These are phyloP conservation scores for Aspergillus sp. DNA, from an alignment of 2,329 filamentous ascomycete species.

Conservation along the genomic window DNA sequence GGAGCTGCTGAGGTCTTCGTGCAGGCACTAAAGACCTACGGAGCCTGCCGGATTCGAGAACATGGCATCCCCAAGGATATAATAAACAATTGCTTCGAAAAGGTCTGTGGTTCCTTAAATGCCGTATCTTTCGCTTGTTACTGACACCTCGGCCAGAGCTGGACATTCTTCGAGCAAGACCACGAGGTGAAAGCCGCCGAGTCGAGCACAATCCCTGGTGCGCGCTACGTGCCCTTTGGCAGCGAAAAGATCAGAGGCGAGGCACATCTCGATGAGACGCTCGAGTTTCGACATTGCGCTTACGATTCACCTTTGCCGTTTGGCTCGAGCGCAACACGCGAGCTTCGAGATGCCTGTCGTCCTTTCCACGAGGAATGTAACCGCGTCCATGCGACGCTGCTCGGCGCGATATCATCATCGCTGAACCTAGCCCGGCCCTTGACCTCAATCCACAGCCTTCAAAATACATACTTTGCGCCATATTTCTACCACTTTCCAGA, in stretches of 20 bases:
- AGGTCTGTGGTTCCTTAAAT: conserved; percentile 37
- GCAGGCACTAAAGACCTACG: conserved; percentile 22
- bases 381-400: background rate
- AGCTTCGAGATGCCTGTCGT: background rate
- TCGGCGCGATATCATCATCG: background rate
- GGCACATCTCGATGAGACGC: conserved; percentile 2
- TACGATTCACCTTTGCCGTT: background rate
- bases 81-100: conserved; percentile 51
- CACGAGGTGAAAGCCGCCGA: background rate
- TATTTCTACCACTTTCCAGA: background rate
- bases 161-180: background rate
- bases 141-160: background rate
- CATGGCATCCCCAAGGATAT: conserved; percentile 50
- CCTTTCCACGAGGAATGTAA: background rate
- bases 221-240: conserved; percentile 9
- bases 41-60: conserved; percentile 8
- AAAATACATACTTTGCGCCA: background rate
- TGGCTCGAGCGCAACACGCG: background rate
- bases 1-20: background rate
- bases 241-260: conserved; percentile 6
- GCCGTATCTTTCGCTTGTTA: too few relatives aligned
- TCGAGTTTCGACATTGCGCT: background rate
- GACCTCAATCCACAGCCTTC: background rate
- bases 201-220: background rate
- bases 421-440: background rate